These are phyloP conservation scores for Fusarium foetens DNA, from an alignment of 2,329 filamentous ascomycete species.

Conservation along the genomic window DNA sequence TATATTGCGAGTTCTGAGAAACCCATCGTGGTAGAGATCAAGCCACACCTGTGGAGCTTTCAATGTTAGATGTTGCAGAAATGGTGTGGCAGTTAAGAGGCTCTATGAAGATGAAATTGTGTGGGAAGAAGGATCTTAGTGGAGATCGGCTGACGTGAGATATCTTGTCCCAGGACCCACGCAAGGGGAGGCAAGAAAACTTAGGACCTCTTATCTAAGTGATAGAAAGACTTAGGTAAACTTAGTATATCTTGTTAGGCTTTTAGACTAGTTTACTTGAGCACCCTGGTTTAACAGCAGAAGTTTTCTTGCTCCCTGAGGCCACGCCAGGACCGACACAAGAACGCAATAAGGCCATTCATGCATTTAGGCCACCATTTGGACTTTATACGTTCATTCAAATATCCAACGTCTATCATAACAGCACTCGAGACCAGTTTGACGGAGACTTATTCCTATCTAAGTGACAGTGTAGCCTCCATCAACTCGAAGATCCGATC, in stretches of 20 bases:
- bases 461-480: slow-evolving; percentile 84
- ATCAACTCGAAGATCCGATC: slow-evolving; percentile 82
- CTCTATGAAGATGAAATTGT: not conserved
- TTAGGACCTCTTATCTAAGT: not conserved
- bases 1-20: not conserved
- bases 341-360: not conserved
- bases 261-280: too few species aligned
- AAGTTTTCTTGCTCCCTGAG: not conserved
- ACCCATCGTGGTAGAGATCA: not conserved
- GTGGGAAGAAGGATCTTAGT: not conserved
- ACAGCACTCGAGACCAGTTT: not conserved
- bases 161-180: too few species aligned
- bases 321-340: not conserved
- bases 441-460: rapidly evolving
- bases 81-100: not conserved
- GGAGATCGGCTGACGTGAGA: not conserved
- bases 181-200: not conserved
- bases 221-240: not conserved
- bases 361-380: too few species aligned
- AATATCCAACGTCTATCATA: not conserved
- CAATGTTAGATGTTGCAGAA: too few species aligned
- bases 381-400: not conserved
- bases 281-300: not conserved
- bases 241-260: too few species aligned
- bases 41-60: rapidly evolving